A percentile compares a stretch with the other conserved stretches of the same genome.
Evolutionary conservation across 108 stramenopile species (phyloP).

Genomic region (Aurantiochytrium sp.): DNA sequence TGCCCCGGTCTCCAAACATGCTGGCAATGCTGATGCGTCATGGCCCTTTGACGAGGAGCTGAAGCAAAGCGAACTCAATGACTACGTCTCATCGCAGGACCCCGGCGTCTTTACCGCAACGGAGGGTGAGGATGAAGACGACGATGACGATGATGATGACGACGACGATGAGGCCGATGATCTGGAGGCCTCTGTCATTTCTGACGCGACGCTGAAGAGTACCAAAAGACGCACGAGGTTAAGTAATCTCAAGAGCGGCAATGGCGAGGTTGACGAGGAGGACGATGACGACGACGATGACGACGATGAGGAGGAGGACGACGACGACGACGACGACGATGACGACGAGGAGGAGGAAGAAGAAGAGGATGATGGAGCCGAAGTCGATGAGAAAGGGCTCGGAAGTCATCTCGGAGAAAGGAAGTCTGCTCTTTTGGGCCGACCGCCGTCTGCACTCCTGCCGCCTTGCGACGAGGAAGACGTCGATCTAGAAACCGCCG

Average conservation of each 20-base stretch:
- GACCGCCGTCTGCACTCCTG: not conserved
- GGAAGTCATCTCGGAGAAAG: not conserved
- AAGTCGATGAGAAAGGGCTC: not conserved
- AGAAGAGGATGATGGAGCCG: not conserved
- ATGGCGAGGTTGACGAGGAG: not conserved
- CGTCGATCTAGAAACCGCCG: not conserved
- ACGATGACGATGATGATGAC: not conserved
- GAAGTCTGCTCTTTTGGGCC: not conserved
- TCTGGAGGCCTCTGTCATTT: too few relatives aligned
- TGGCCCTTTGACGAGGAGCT: not conserved
- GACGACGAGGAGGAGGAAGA: not conserved
- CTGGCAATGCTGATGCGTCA: not conserved
- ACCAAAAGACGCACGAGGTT: too few relatives aligned
- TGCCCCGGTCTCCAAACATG: too few relatives aligned
- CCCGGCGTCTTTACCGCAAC: not conserved
- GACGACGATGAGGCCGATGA: not conserved
- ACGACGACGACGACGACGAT: not conserved
- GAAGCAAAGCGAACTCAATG: not conserved
- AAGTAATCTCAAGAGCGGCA: not conserved
- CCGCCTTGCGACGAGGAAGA: not conserved
- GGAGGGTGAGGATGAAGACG: not conserved
- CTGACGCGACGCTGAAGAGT: too few relatives aligned
- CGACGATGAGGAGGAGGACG: not conserved
- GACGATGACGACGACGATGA: constrained; percentile 22
- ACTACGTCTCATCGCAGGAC: not conserved